These are phyloP conservation scores for Udeniomyces megalosporus DNA, from an alignment of 768 basidiomycete genomes.

Conservation along the genomic window DNA sequence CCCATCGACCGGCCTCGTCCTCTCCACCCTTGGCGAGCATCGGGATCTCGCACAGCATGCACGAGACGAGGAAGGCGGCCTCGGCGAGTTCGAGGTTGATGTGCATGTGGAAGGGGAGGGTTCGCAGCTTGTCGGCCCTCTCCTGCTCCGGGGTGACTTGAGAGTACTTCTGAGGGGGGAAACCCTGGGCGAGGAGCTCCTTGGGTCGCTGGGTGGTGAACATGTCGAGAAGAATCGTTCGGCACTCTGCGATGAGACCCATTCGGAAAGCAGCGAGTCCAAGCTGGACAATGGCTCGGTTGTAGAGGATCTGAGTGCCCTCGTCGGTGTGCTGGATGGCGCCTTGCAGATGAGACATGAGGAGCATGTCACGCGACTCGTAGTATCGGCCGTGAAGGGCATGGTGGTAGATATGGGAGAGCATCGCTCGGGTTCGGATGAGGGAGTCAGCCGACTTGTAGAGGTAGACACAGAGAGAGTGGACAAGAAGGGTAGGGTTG, in stretches of 20 bases:
- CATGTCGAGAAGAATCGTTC: conserved; percentile 82
- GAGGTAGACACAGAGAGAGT: conserved; percentile 73
- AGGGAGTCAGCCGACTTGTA: conserved; percentile 85
- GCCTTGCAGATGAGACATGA: conserved; percentile 98
- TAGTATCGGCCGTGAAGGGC: conserved; percentile 93
- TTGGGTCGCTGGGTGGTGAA: conserved; percentile 93
- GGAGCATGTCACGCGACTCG: conserved; percentile 89
- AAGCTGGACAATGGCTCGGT: conserved; percentile 90
- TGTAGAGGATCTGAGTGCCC: conserved; percentile 92
- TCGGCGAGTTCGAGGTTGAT: conserved; percentile 96
- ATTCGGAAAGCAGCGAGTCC: conserved; percentile 92
- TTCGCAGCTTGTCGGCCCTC: conserved; percentile 83
- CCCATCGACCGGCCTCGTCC: conserved; percentile 82
- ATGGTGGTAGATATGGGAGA: conserved; percentile 92
- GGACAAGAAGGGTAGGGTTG: conserved; percentile 60
- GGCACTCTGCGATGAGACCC: conserved; percentile 85
- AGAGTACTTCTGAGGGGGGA: conserved; percentile 82
- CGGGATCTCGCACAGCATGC: conserved; percentile 97
- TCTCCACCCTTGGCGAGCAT: conserved; percentile 84
- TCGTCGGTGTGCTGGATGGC: conserved; percentile 92
- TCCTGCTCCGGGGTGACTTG: conserved; percentile 81
- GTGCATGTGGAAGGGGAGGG: conserved; percentile 98
- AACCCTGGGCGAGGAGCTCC: conserved; percentile 89
- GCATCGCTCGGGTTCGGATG: conserved; percentile 88
- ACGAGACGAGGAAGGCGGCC: conserved; percentile 91